Evolutionary conservation across 495 filamentous ascomycete genomes (phyloP).

Genomic region (Talaromyces stipitatus): DNA sequence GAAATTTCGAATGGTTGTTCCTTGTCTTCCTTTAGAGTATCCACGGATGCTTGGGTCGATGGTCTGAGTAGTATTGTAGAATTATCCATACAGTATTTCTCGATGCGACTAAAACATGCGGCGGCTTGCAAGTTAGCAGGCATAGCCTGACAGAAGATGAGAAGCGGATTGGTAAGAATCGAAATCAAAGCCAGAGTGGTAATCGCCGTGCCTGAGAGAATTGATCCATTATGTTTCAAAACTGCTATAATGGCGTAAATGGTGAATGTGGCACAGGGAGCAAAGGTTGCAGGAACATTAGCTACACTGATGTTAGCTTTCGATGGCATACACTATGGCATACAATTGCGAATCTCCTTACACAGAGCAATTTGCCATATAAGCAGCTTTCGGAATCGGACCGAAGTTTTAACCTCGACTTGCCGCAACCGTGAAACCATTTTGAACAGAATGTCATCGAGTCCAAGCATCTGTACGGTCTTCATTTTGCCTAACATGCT

Average conservation of each 20-base stretch:
- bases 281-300: constrained; percentile 28
- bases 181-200: constrained; percentile 55
- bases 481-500: constrained; percentile 24
- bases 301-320: not conserved
- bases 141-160: constrained; percentile 46
- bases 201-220: constrained; percentile 44
- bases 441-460: constrained; percentile 23
- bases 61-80: no score
- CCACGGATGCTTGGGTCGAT: not conserved
- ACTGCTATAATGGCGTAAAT: constrained; percentile 43
- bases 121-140: constrained; percentile 43
- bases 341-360: not conserved
- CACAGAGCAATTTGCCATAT: constrained; percentile 11
- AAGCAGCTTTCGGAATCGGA: constrained; percentile 11
- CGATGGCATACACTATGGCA: not conserved
- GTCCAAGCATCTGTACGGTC: constrained; percentile 45
- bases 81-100: constrained; percentile 40
- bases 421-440: constrained; percentile 43
- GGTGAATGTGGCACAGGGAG: constrained; percentile 43
- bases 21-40: not conserved
- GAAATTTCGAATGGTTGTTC: not conserved
- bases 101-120: constrained; percentile 52
- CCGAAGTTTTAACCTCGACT: constrained; percentile 39
- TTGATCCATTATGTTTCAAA: constrained; percentile 30
- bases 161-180: constrained; percentile 47